Conservation (phyloP, 2,329 filamentous ascomycete species). For the Monilinia fructigena region DNA sequence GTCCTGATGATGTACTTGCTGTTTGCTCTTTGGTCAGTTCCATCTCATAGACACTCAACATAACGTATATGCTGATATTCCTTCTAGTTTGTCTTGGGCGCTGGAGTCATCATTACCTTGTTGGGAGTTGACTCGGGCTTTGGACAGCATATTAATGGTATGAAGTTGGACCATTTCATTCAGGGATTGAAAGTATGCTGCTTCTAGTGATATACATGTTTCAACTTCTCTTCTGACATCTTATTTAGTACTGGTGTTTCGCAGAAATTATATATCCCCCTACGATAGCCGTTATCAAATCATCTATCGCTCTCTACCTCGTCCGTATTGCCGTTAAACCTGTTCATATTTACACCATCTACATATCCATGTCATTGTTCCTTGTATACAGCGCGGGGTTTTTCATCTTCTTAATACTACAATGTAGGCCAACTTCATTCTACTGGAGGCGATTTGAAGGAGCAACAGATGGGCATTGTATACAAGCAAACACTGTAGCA, state of each 20-base stretch:
- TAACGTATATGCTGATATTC: constrained; percentile 1
- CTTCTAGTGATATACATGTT: neutral
- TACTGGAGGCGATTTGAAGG: constrained; percentile 42
- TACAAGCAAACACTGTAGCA: constrained; percentile 34
- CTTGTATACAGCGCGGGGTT: constrained; percentile 40
- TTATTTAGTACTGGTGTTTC: constrained; percentile 32
- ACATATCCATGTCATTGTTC: constrained; percentile 9
- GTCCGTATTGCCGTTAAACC: constrained; percentile 21
- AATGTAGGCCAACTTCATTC: constrained; percentile 38
- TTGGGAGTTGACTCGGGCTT: constrained; percentile 30
- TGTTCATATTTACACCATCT: constrained; percentile 7
- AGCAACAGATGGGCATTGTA: constrained; percentile 36
- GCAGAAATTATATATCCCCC: constrained; percentile 43
- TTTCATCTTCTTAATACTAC: constrained; percentile 11
- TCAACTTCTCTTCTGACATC: neutral
- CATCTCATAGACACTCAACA: neutral
- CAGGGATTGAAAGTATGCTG: constrained; percentile 29
- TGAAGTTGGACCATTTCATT: constrained; percentile 21
- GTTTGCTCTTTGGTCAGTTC: constrained; percentile 46
- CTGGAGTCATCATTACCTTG: constrained; percentile 28
- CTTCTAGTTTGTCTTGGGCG: constrained; percentile 27
- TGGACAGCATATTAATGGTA: constrained; percentile 27
- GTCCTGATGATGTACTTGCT: constrained; percentile 50
- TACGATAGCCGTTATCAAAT: constrained; percentile 42
- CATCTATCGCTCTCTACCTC: constrained; percentile 20